These are phyloP conservation scores for Jackrogersella minutella DNA, from an alignment of 495 filamentous ascomycete species.

Conservation along the genomic window DNA sequence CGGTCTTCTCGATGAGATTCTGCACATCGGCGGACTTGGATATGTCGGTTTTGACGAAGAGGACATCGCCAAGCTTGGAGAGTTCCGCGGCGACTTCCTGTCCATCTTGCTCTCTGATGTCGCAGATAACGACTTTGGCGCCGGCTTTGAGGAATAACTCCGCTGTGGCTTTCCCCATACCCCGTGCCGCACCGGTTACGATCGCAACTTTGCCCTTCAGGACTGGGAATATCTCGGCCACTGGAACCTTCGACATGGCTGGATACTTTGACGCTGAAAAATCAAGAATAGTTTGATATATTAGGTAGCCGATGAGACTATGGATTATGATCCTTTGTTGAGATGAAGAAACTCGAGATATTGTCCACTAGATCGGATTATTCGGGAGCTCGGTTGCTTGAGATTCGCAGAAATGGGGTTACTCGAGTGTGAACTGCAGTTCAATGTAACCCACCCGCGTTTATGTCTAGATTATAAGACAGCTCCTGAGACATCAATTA, in stretches of 20 bases:
- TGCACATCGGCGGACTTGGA: constrained; percentile 40
- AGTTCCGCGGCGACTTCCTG: constrained; percentile 18
- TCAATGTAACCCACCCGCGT: constrained; percentile 14
- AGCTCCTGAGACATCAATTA: background rate
- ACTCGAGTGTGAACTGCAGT: background rate
- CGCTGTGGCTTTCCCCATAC: constrained; percentile 56
- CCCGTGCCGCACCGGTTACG: constrained; percentile 53
- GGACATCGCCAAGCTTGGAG: constrained; percentile 18
- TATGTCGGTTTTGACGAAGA: constrained; percentile 44
- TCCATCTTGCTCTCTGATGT: constrained; percentile 49
- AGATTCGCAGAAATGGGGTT: background rate
- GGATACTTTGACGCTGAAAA: background rate
- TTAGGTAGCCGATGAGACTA: background rate
- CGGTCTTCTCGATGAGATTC: constrained; percentile 52
- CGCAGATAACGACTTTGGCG: constrained; percentile 51
- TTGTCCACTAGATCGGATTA: background rate
- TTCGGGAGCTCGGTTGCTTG: background rate
- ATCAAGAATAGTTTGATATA: background rate
- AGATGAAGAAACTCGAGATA: background rate
- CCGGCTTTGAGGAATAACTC: constrained; percentile 48
- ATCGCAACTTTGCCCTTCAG: constrained; percentile 41
- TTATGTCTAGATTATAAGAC: background rate
- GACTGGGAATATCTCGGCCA: constrained; percentile 25
- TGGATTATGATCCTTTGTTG: background rate
- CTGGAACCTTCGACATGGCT: constrained; percentile 19